Evolutionary conservation across 306 rosid species (phyloP).

Genomic region (Benincasa hispida): DNA sequence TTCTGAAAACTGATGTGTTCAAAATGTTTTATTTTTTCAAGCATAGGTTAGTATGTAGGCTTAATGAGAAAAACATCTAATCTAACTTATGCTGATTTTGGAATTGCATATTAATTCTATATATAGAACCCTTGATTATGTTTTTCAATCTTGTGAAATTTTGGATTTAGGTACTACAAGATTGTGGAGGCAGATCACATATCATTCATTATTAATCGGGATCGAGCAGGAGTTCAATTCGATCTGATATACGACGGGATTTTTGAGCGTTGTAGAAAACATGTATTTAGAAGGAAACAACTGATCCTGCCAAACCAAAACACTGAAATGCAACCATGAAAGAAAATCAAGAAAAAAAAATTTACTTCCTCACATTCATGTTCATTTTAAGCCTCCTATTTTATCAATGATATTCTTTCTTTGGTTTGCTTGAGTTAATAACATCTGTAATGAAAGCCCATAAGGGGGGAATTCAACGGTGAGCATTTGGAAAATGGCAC

Average conservation of each 20-base stretch:
- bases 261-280: constrained; percentile 88
- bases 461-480: background rate
- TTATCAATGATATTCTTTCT: background rate
- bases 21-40: background rate
- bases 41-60: background rate
- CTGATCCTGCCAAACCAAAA: constrained; percentile 47
- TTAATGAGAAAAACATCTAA: background rate
- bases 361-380: background rate
- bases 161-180: constrained; percentile 75
- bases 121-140: background rate
- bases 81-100: background rate
- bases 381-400: background rate
- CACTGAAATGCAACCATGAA: background rate
- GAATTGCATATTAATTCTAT: background rate
- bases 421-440: background rate
- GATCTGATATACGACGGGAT: constrained; percentile 75
- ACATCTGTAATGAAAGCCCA: background rate
- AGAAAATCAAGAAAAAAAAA: background rate
- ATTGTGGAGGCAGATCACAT: constrained; percentile 82
- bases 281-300: constrained; percentile 49
- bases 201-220: constrained; percentile 61
- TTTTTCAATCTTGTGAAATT: background rate
- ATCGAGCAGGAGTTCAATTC: constrained; percentile 90
- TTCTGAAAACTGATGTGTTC: background rate
- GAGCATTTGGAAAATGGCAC: background rate